Percentiles rank a stretch among this genome's conserved stretches.
Conservation (phyloP, 1,284 basidiomycete genomes). For the Ganoderma meredithae region DNA sequence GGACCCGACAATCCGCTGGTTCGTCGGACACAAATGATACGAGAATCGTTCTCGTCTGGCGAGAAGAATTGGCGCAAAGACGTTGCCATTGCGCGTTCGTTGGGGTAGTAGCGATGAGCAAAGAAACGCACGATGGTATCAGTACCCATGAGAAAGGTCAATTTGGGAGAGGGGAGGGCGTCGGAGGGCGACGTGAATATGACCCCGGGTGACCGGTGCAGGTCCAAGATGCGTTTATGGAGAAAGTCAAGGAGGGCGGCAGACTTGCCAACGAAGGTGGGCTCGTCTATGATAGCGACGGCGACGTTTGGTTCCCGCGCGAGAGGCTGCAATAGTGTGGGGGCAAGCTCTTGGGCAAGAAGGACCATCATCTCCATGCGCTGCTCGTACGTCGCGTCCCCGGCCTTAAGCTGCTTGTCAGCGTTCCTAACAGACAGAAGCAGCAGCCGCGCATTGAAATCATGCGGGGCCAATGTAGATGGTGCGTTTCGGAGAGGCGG, state of each 20-base stretch:
- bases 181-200: conserved; percentile 1
- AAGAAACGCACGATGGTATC: conserved; percentile 92
- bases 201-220: background rate
- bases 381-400: conserved; percentile 79
- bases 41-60: conserved; percentile 64
- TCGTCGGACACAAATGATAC: conserved; percentile 77
- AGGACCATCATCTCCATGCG: conserved; percentile 85
- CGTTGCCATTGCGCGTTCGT: conserved; percentile 58
- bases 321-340: background rate
- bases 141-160: conserved; percentile 63
- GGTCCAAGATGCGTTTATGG: conserved; percentile 38
- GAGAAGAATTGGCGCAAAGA: conserved; percentile 72
- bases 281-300: conserved; percentile 86
- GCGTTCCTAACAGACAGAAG: conserved; percentile 90
- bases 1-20: conserved; percentile 31
- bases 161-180: conserved; percentile 22
- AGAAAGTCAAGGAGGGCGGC: conserved; percentile 64
- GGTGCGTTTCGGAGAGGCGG: conserved; percentile 40
- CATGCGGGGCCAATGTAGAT: conserved; percentile 21
- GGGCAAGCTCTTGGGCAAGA: conserved; percentile 59
- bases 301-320: conserved; percentile 61
- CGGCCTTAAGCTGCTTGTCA: conserved; percentile 80
- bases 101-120: conserved; percentile 79
- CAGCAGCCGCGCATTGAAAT: conserved; percentile 82
- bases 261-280: conserved; percentile 90